Base-by-base conservation (phyloP, 192 early-diverging fungal genomes). In the Coemansia aciculifera region DNA sequence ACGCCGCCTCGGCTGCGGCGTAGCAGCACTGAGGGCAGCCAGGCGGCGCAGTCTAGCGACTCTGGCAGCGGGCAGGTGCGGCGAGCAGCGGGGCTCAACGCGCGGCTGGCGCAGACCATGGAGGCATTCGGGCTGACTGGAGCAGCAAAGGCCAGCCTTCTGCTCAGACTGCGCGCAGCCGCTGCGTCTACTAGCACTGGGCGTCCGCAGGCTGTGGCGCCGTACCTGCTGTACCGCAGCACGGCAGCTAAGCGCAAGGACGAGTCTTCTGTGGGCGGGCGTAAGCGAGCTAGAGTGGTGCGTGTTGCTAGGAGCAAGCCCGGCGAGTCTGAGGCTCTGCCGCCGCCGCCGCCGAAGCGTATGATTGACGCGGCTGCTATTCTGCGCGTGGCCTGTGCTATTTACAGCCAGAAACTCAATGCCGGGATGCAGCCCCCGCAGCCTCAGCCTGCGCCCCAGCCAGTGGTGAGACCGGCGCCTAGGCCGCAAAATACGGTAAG, bases 101-200 rank as follows among this genome's bases (percentile, higher is more conserved):
- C 79, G 0, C 79, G 79, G 13, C 59, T 82, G 44, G 71, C 74
- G 23, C 79, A 82, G 72, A 74, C 79, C 8, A 82, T 82, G 79
- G 79, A 82, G 59, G 79, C 74, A 7, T 82, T 82, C 63, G 79
- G 79, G 27, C 76, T 82, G 46, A 77, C 72, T 0, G 79, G 79
- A 12, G 60, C 74, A 4, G 79, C 74, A 11, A 77, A 77, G 66
- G 64, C 79, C 62, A 71, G 71, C 19, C 59, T 82, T 57, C 75
- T 82, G 42, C 49, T 82, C 32, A 68, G 79, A 1, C 51, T 82
- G 63, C 79, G 79, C 19, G 79, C 79, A 19, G 79, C 79, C 0
- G 79, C 79, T 5, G 79, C 79, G 15, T 71, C 79, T 1, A 74
- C 76, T 43, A 82, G 68, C 64, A 82, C 79, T 3, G 79, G 79